phyloP scores from a whole-genome alignment of 2,329 filamentous ascomycete genomes.

The Neurospora crassa region DNA sequence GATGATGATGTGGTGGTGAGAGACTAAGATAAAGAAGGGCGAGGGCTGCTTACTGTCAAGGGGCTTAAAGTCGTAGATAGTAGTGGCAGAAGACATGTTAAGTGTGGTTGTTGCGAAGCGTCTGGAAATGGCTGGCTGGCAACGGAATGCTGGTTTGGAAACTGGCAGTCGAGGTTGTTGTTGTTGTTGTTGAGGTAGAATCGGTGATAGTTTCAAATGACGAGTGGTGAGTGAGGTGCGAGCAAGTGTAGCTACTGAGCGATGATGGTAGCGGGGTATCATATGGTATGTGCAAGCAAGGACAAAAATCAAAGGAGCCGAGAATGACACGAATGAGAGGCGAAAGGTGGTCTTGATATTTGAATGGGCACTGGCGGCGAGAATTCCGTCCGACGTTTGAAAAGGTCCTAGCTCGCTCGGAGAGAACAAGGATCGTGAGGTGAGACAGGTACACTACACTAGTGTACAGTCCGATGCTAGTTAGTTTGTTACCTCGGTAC shows the following conservation, averaged over 20 bases:
- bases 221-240: not conserved
- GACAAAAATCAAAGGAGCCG: not conserved
- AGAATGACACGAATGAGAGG: not conserved
- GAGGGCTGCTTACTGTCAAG: slow-evolving; percentile 60
- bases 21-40: not conserved
- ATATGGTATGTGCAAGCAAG: not conserved
- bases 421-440: not conserved
- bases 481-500: no score
- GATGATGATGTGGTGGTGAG: not conserved
- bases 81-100: slow-evolving; percentile 56
- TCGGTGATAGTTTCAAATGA: not conserved
- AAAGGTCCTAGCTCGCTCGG: not conserved
- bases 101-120: not conserved
- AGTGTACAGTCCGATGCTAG: no score
- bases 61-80: slow-evolving; percentile 77
- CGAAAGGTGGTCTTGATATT: not conserved
- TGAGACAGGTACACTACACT: not conserved
- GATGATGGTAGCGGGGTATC: not conserved
- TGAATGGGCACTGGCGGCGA: not conserved
- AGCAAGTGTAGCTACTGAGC: not conserved
- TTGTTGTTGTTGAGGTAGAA: not conserved
- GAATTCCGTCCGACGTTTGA: not conserved
- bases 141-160: slow-evolving; percentile 1
- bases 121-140: not conserved
- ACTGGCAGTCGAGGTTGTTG: not conserved